Evolutionary conservation across 176 grass and related monocot genomes (phyloP), one percentile per base, ranked within the genome.

Genomic region (Echinochloa phyllopogon): DNA sequence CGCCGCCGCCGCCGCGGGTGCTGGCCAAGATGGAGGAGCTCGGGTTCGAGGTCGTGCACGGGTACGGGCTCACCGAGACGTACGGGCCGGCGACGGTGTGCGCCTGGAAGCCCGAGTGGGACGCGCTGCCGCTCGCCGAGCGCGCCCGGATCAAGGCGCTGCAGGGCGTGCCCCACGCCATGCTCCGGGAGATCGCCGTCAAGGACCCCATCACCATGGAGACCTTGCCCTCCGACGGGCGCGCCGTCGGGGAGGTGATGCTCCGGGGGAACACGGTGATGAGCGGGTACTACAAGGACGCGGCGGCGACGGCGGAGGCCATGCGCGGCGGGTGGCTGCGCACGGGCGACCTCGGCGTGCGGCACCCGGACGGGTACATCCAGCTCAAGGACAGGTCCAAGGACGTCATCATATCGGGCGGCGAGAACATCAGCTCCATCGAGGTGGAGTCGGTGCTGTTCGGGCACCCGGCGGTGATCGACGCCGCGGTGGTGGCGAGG

Each of bases 201-300:
- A 94, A 94, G 77, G 84, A 94, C 55, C 87, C 92, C 1, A 76
- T 12, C 14, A 94, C 81, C 20, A 94, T 92, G 89, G 78, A 48
- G 41, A 90, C 77, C 66, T 21, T 94, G 33, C 84, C 92, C 1
- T 82, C 72, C 10, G 92, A 94, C 74, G 92, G 89, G 36, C 65
- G 16, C 51, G 76, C 89, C n/a, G 65, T 94, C 1, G 92, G 92
- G 14, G 92, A 94, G 84, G 89, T 94, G 21, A 89, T 94, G 84
- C 58, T 92, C 21, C 81, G 90, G 0, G 89, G 92, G 23, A 94
- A 94, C 87, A 92, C 80, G 47, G 62, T 94, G 18, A 94, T 92
- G 90, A 85, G 80, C 58, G 92, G 92, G 51, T 92, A 92, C 45
- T 92, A 89, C 83, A 83, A 91, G 68, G 88, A 94, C 62, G 62